Base-by-base conservation (phyloP, 1,284 basidiomycete genomes). In the Puccinia polysora region DNA sequence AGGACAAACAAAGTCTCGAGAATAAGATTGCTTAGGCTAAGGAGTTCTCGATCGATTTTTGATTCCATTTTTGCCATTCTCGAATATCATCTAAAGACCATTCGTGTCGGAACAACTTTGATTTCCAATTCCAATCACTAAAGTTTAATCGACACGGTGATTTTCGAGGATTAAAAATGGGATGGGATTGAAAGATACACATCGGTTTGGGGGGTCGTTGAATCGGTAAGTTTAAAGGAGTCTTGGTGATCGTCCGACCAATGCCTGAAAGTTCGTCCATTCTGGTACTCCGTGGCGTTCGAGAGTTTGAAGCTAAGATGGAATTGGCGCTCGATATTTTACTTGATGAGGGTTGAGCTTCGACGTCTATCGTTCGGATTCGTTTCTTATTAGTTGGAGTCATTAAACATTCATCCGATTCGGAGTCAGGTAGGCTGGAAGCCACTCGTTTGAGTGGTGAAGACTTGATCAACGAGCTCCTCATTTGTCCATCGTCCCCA, bases 101-200 rank as follows among this genome's bases (percentile, higher is more conserved):
- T 36, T 70, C 25, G 10, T 4, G 4, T 3, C 53, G 1, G 20
- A 50, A 50, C 12, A 70, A 20, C 10, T 62, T 53, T 1, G 23
- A 43, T 25, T 62, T 60, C 68, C 68, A 70, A 50, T 70, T 70
- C 68, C 68, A 70, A 43, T 70, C 58, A 32, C 32, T 34, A 50
- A 52, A 70, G 20, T 59, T 30, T 7, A 70, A 10, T 18, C 5
- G 34, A 43, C n/a, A 6, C 15, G 6, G 2, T 28, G 25, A 25
- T 34, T 52, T 52, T 3, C 18, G 10, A 38, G 58, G 45, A 50
- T 62, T 50, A 25, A 43, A 62, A 18, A 62, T 38, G 5, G 47
- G 68, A 8, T 36, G 25, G n/a, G 68, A 62, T 36, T 52, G 43
- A 50, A 70, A 70, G 32, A 70, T 70, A 50, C 43, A 52, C 58